Base-by-base conservation (phyloP, 768 basidiomycete genomes). In the Suillus fuscotomentosus region DNA sequence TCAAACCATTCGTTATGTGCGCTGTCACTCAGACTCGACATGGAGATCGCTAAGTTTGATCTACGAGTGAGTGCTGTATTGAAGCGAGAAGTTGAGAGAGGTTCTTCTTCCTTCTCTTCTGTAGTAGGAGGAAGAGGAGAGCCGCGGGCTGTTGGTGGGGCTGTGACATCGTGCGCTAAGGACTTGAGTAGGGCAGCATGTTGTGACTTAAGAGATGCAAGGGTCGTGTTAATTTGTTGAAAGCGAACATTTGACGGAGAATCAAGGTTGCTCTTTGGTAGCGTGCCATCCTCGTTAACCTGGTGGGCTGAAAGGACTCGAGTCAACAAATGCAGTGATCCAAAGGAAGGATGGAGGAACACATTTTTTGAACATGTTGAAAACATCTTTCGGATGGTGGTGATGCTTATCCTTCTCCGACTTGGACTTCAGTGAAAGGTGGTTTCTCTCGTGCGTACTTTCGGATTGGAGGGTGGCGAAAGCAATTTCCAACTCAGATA, bases 1-100 rank as follows among this genome's bases (percentile, higher is more conserved):
- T 94, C 92, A 69, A 84, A 93, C 92, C 92, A 94, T 70, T 92
- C 85, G 60, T 81, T 77, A 62, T 81, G 72, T 34, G 41, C 66
- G 38, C 81, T 83, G 61, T 85, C 87, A 53, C 82, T 84, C 34
- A 77, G 71, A 38, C 81, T 81, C 2, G 84, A 86, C 43, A 79
- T 71, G 42, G 82, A 77, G 13, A 86, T 87, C 60, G 80, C 71
- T 41, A 82, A 81, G 61, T 79, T 78, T 11, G 80, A 78, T 38
- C 71, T 75, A 47, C 76, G 76, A 11, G 73, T 72, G 39, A 75
- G 68, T 14, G 82, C 48, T 38, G 70, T 48, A 69, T 72, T 59
- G 66, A 74, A 60, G 67, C 66, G 59, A 31, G 69, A 69, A 65
- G 67, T 61, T 67, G 71, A 67, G 64, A 70, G 50, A 39, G 68